Evolutionary conservation across 441 rosid genomes (phyloP).

Genomic region (Kokia cookei): DNA sequence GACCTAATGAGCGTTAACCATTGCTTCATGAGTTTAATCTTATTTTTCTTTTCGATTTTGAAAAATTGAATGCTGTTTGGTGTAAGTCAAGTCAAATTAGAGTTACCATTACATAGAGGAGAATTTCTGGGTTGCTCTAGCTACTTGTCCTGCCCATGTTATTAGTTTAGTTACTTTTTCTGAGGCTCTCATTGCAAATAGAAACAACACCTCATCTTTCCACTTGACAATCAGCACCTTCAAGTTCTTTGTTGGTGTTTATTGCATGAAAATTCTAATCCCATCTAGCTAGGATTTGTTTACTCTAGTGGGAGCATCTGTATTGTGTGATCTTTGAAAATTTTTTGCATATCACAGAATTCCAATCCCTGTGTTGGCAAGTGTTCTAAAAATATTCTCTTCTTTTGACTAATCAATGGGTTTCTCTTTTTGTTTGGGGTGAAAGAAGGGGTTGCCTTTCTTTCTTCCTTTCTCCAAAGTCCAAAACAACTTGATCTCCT

Average conservation of each 20-base stretch:
- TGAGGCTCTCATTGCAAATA: neutral
- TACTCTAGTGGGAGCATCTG: neutral
- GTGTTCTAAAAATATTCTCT: neutral
- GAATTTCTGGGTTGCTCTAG: neutral
- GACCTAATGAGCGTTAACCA: too few relatives aligned
- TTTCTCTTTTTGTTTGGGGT: neutral
- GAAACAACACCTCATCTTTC: neutral
- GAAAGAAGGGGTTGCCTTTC: neutral
- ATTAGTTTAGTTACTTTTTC: neutral
- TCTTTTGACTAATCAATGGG: neutral
- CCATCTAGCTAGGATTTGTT: neutral
- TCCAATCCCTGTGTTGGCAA: neutral
- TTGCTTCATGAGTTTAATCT: too few relatives aligned
- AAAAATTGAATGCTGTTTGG: too few relatives aligned
- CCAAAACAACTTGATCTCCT: too few relatives aligned
- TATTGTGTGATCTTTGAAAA: neutral
- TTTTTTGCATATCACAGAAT: neutral
- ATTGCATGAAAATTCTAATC: neutral
- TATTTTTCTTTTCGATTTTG: too few relatives aligned
- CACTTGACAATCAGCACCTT: neutral
- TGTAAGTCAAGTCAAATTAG: too few relatives aligned
- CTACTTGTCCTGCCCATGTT: neutral
- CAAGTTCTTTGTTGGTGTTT: neutral
- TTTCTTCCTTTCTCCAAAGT: neutral
- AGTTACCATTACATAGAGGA: neutral